These are phyloP conservation scores for Aphanomyces stellatus DNA, from an alignment of 352 stramenopile species.

Conservation along the genomic window DNA sequence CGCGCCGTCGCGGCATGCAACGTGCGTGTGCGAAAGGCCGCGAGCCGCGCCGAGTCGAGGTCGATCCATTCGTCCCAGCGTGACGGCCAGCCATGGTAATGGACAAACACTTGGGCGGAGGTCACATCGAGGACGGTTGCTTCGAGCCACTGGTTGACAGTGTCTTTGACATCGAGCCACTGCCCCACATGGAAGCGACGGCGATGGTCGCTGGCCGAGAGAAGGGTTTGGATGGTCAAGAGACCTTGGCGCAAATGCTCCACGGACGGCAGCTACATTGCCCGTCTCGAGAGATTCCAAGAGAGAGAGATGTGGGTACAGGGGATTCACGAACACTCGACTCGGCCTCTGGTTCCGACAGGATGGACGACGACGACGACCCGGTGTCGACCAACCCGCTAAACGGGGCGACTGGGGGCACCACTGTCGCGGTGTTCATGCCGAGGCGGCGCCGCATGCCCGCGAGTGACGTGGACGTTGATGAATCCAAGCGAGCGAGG, in stretches of 20 bases:
- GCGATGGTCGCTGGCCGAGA: conserved; percentile 24
- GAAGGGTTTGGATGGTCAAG: conserved; percentile 68
- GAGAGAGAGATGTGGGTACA: background rate
- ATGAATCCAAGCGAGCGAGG: background rate
- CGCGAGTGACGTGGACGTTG: background rate
- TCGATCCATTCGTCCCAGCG: conserved; percentile 98
- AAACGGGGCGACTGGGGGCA: background rate
- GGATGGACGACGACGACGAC: background rate
- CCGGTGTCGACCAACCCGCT: background rate
- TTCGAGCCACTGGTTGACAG: conserved; percentile 98
- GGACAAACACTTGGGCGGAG: conserved; percentile 84
- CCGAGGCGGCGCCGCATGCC: conserved; percentile 7
- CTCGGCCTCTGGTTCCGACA: background rate
- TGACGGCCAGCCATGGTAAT: conserved; percentile 96
- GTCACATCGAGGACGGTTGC: conserved; percentile 90
- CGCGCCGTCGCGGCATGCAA: conserved; percentile 35
- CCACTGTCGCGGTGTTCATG: background rate
- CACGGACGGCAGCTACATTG: conserved; percentile 30
- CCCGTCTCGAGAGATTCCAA: too few relatives aligned
- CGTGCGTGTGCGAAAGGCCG: conserved; percentile 93
- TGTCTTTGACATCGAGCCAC: conserved; percentile 97
- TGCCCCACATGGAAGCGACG: conserved; percentile 85
- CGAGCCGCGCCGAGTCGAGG: conserved; percentile 89
- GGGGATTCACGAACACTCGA: background rate
- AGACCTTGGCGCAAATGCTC: conserved; percentile 74